Evolutionary conservation across 257 asterid species (phyloP).

Genomic region (Scutellaria minor): DNA sequence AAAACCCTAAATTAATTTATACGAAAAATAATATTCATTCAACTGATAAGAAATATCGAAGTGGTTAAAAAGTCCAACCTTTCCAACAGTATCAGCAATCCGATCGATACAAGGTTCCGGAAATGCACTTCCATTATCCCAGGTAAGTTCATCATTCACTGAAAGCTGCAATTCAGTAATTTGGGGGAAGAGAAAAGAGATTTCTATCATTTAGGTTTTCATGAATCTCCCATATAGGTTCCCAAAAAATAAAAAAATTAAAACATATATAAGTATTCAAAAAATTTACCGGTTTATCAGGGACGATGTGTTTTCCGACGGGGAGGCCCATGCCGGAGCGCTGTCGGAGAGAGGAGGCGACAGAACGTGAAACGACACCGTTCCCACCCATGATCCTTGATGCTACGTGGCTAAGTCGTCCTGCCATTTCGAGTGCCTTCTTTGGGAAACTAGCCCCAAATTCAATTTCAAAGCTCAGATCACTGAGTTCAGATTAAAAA

Average conservation of each 20-base stretch:
- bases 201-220: neutral
- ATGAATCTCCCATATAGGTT: neutral
- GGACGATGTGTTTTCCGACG: constrained; percentile 91
- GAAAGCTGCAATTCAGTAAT: constrained; percentile 56
- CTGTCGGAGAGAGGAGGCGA: constrained; percentile 73
- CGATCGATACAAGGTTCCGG: constrained; percentile 97
- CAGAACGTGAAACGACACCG: constrained; percentile 74
- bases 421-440: constrained; percentile 57
- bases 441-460: no score
- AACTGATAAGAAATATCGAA: neutral
- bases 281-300: constrained; percentile 70
- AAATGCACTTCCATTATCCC: constrained; percentile 93
- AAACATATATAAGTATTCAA: neutral
- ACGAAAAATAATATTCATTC: neutral
- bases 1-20: constrained; percentile 1
- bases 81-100: constrained; percentile 92
- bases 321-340: constrained; percentile 98
- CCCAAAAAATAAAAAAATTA: neutral
- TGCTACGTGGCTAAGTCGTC: constrained; percentile 72
- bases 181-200: constrained; percentile 10
- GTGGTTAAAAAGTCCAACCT: constrained; percentile 49
- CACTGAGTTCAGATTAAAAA: neutral
- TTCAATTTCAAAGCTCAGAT: neutral
- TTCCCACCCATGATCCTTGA: constrained; percentile 87
- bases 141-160: constrained; percentile 77